Percentiles rank a stretch among this genome's conserved stretches.
phyloP scores from a whole-genome alignment of 345 rosid species.

The Reutealis trisperma region DNA sequence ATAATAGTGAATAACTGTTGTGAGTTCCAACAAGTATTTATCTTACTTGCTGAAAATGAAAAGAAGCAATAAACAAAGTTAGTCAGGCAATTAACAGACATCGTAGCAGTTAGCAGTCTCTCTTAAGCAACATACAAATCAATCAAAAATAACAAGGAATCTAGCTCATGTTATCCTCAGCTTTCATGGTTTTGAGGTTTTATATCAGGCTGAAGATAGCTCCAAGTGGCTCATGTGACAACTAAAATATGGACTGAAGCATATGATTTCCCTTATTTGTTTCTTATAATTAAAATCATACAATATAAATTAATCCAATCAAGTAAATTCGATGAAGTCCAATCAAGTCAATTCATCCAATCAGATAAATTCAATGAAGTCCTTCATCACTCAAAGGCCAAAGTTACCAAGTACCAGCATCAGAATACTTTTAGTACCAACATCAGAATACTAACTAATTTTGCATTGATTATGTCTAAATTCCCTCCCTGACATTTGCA shows the following conservation, averaged over 20 bases:
- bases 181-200: neutral
- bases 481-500: neutral
- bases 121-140: neutral
- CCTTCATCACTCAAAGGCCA: neutral
- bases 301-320: neutral
- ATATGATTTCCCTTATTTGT: neutral
- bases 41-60: neutral
- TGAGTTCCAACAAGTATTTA: neutral
- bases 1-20: neutral
- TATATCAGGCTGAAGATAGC: neutral
- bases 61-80: neutral
- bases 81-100: neutral
- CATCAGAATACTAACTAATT: neutral
- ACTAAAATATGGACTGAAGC: neutral
- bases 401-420: too few relatives aligned
- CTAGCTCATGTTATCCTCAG: neutral
- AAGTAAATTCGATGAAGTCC: neutral
- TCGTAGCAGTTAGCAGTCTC: neutral
- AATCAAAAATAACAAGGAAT: neutral
- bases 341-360: too few relatives aligned
- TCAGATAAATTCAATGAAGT: too few relatives aligned
- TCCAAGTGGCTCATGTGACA: neutral
- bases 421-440: neutral
- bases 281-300: neutral
- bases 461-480: neutral